A percentile compares a stretch with the other conserved stretches of the same genome.
Conservation (phyloP, 139 green algal genomes). For the Coelastrella sp. region DNA sequence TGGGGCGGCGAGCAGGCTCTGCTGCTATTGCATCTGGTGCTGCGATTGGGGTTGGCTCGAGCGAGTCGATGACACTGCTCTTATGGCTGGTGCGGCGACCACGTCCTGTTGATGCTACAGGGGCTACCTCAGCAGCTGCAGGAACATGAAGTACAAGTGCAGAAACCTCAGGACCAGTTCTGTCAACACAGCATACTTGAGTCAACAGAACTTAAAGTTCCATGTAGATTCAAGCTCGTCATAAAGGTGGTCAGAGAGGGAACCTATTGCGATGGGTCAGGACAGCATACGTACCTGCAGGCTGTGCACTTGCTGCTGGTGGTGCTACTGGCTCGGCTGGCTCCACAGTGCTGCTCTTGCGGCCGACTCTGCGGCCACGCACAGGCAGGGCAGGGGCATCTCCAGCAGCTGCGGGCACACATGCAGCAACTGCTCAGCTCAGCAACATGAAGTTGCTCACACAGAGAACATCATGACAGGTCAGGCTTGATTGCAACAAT, state of each 20-base stretch:
- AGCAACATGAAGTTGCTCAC: too few species aligned
- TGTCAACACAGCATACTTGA: too few species aligned
- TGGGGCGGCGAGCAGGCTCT: not conserved
- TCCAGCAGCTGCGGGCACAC: not conserved
- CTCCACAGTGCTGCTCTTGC: slow-evolving; percentile 33
- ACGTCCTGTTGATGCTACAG: not conserved
- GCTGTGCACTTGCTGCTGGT: not conserved
- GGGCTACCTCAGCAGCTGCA: not conserved
- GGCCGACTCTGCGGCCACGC: slow-evolving; percentile 3
- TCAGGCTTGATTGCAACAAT: too few species aligned
- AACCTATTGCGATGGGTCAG: too few species aligned
- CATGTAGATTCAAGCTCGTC: too few species aligned
- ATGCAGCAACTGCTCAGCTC: too few species aligned
- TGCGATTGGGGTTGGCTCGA: not conserved
- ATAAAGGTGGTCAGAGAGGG: too few species aligned
- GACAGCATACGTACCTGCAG: not conserved
- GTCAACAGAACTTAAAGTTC: too few species aligned
- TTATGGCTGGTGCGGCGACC: not conserved
- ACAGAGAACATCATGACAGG: too few species aligned
- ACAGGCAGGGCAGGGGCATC: not conserved
- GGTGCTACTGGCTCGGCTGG: not conserved
- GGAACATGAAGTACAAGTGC: not conserved
- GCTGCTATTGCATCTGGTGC: not conserved
- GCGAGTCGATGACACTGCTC: not conserved
- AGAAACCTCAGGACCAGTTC: not conserved